Base-by-base conservation (phyloP, 305 asterid species). In the Ilex paraguariensis region DNA sequence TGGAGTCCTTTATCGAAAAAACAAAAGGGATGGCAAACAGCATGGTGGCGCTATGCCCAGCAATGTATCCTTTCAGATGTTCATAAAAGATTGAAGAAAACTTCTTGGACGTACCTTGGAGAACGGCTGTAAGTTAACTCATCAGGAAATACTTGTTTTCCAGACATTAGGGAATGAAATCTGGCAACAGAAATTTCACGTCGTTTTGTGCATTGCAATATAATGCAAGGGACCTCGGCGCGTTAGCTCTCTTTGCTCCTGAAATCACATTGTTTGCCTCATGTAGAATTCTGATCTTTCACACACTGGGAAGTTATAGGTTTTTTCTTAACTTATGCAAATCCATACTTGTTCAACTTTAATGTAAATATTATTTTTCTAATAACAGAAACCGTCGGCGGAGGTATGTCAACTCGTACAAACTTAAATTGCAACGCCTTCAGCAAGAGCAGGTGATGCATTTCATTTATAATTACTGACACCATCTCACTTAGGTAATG, bases 41-140 rank as follows among this genome's bases (percentile, higher is more conserved):
- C 86, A 44, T 93, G 98, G 98, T 93, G 98, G 98, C 87, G 79
- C 65, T 93, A 93, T 69, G 96, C 98, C 61, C 96, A 90, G 63
- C 77, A 84, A 70, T 83, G 96, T 75, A 85, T 90, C 77, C 87
- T 90, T 66, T 80, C 87, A 62, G 97, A 93, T 77, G 95, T 93
- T 69, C 90, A 73, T 66, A 81, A 82, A 77, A 86, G 81, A 73
- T 68, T 90, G 90, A 87, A 72, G 75, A 90, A 79, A 77, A 93
- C 91, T 57, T 93, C 98, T 62, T 93, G 96, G 96, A 90, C 86
- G 71, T 90, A 84, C 84, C 77, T 93, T 57, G 97, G 95, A 72
- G 95, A 83, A 77, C 88, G 96, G 65, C 86, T 93, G 98, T 92
- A 85, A 82, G 97, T 85, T 74, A 70, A 54, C 15, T 63, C 28